A percentile compares a stretch with the other conserved stretches of the same genome.
Conservation (phyloP, 352 stramenopile genomes). For the Pythium phragmitis region DNA sequence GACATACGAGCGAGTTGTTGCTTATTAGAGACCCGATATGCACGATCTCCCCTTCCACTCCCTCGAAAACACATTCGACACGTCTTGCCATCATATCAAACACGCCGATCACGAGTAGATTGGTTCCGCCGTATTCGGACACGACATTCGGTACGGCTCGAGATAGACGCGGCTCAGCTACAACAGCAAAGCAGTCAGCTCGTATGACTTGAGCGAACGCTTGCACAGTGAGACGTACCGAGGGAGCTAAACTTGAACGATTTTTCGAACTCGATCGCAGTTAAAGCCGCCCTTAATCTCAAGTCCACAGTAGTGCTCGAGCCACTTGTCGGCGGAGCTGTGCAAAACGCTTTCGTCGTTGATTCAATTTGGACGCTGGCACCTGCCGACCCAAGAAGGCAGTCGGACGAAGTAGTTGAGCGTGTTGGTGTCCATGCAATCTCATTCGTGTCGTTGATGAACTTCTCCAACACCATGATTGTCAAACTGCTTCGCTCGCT, state of each 20-base stretch:
- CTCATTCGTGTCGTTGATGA: slow-evolving; percentile 3
- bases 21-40: slow-evolving; percentile 5
- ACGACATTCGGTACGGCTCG: slow-evolving; percentile 11
- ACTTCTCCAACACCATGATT: slow-evolving; percentile 13
- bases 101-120: slow-evolving; percentile 9
- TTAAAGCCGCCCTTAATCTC: not conserved
- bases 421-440: not conserved
- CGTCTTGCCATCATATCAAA: slow-evolving; percentile 5
- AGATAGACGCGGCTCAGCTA: slow-evolving; percentile 13
- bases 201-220: not conserved
- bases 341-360: slow-evolving; percentile 6
- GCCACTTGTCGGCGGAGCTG: not conserved
- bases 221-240: not conserved
- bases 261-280: not conserved
- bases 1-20: slow-evolving; percentile 6
- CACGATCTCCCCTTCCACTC: not conserved
- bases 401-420: not conserved
- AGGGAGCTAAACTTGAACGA: slow-evolving; percentile 9
- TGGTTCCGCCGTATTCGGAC: slow-evolving; percentile 10
- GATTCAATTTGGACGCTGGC: slow-evolving; percentile 1
- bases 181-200: not conserved
- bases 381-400: not conserved
- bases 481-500: not conserved
- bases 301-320: not conserved
- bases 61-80: slow-evolving; percentile 10